These are phyloP conservation scores for Pyricularia pennisetigena DNA, from an alignment of 2,329 filamentous ascomycete species.

Conservation along the genomic window DNA sequence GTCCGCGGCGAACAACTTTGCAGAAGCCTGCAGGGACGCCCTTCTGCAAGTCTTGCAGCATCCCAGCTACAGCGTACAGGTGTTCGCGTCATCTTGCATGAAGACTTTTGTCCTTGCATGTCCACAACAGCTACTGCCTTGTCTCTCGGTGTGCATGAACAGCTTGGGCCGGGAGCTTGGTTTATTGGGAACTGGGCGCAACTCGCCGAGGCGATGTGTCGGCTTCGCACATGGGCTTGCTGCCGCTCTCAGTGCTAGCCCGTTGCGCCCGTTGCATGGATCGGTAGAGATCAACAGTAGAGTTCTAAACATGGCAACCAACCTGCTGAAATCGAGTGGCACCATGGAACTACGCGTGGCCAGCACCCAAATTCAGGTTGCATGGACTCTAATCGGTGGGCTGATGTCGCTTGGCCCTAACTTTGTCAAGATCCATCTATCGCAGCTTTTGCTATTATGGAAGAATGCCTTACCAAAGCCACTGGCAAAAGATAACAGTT, in stretches of 20 bases:
- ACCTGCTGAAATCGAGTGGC: slow-evolving; percentile 82
- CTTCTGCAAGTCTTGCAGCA: slow-evolving; percentile 86
- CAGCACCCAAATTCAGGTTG: slow-evolving; percentile 91
- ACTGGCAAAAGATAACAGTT: slow-evolving; percentile 76
- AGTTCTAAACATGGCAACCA: slow-evolving; percentile 83
- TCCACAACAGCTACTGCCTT: slow-evolving; percentile 82
- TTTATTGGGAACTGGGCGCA: slow-evolving; percentile 62
- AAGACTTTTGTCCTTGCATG: slow-evolving; percentile 83
- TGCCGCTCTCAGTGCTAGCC: slow-evolving; percentile 82
- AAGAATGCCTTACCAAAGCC: slow-evolving; percentile 95
- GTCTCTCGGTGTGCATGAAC: slow-evolving; percentile 93
- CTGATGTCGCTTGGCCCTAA: slow-evolving; percentile 95
- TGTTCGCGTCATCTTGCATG: slow-evolving; percentile 78
- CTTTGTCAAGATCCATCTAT: slow-evolving; percentile 97
- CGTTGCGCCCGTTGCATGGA: slow-evolving; percentile 79
- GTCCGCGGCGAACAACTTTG: slow-evolving; percentile 68
- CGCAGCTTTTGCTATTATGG: slow-evolving; percentile 88
- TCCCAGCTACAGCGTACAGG: slow-evolving; percentile 91
- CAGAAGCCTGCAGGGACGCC: slow-evolving; percentile 77
- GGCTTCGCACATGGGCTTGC: slow-evolving; percentile 89
- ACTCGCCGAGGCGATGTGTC: slow-evolving; percentile 73
- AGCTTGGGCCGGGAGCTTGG: slow-evolving; percentile 81
- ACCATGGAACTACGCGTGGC: slow-evolving; percentile 85
- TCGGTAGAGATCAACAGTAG: slow-evolving; percentile 93
- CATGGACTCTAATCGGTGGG: slow-evolving; percentile 94